Evolutionary conservation across 805 yeast genomes (phyloP).

Genomic region (Myxozyma nipponensis): DNA sequence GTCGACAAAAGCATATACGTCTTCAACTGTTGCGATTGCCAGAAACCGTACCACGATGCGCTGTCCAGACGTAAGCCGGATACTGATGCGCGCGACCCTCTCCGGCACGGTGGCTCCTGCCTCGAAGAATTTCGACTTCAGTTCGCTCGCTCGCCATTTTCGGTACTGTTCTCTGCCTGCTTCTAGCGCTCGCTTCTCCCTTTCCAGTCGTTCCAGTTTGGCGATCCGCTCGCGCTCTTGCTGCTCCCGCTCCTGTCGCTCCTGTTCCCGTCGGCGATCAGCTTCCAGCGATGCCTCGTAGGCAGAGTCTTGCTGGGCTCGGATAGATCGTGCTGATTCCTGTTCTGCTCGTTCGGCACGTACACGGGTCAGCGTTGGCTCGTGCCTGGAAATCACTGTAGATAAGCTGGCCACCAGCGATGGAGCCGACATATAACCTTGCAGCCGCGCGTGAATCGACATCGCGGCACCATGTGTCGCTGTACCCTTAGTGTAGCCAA

Average conservation of each 20-base stretch:
- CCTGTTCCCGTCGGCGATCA: conserved; percentile 55
- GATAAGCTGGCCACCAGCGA: conserved; percentile 45
- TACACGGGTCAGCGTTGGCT: conserved; percentile 56
- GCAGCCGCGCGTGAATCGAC: conserved; percentile 58
- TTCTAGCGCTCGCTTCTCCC: conserved; percentile 27
- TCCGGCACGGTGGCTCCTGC: conserved; percentile 5
- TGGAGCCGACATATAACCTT: conserved; percentile 50
- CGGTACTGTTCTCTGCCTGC: conserved; percentile 25
- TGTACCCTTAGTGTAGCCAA: conserved; percentile 39
- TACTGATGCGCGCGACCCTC: conserved; percentile 57
- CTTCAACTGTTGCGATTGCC: conserved; percentile 48
- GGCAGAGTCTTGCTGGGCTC: conserved; percentile 73
- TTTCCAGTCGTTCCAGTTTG: conserved; percentile 12
- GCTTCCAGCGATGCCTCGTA: conserved; percentile 64
- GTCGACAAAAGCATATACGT: conserved; percentile 70
- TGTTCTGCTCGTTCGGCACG: conserved; percentile 61
- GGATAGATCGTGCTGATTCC: conserved; percentile 51
- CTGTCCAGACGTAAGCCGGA: conserved; percentile 60
- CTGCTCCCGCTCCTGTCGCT: conserved; percentile 29
- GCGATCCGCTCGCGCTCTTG: conserved; percentile 27
- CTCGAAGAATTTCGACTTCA: conserved; percentile 30
- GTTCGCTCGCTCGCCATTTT: conserved; percentile 44
- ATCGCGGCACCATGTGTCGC: conserved; percentile 34
- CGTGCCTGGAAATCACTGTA: conserved; percentile 52
- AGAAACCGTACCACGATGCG: conserved; percentile 52